Conservation (phyloP, 169 alveolate species). For the Eimeria acervulina region DNA sequence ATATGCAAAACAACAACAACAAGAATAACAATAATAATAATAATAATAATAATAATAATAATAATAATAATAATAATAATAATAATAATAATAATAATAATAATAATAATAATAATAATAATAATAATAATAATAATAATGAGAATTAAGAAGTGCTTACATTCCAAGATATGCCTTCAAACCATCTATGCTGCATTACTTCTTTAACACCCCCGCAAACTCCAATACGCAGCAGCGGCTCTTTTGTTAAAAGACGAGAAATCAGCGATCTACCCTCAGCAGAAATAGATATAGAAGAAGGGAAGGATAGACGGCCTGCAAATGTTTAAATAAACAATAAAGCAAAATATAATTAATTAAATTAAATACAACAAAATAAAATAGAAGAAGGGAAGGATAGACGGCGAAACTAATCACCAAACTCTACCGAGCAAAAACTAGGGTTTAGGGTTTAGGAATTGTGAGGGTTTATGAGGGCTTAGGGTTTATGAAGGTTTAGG, state of each 20-base stretch:
- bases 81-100: too few species aligned
- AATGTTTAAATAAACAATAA: neutral
- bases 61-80: too few species aligned
- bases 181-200: constrained; percentile 41
- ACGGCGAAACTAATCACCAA: neutral
- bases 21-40: too few species aligned
- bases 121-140: too few species aligned
- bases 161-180: constrained; percentile 54
- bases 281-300: neutral
- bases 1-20: neutral
- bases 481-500: neutral
- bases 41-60: too few species aligned
- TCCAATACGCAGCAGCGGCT: constrained; percentile 36
- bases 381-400: neutral
- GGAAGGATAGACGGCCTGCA: constrained; percentile 3
- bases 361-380: neutral
- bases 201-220: constrained; percentile 30
- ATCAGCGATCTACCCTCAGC: constrained; percentile 49
- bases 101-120: too few species aligned
- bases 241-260: neutral
- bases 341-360: too few species aligned
- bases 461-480: neutral
- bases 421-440: neutral
- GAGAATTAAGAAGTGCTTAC: neutral
- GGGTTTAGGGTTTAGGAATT: neutral